A percentile compares a stretch with the other conserved stretches of the same genome.
Conservation (phyloP, 352 stramenopile genomes). For the Plasmopara viticola region DNA sequence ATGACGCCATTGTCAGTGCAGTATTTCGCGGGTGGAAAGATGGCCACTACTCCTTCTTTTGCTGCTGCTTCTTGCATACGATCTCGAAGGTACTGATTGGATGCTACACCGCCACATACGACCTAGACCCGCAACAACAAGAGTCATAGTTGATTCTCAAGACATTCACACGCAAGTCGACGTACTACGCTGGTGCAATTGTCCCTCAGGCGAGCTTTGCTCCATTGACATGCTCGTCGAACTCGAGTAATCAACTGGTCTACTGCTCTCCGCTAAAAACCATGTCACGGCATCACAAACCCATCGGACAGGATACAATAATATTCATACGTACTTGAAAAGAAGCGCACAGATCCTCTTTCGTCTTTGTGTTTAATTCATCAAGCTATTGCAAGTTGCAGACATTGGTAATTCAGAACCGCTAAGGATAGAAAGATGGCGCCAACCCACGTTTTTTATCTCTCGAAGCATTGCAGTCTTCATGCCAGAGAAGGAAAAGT, state of each 20-base stretch:
- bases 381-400: conserved; percentile 37
- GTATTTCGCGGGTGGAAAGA: conserved; percentile 73
- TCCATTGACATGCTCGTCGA: conserved; percentile 82
- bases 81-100: conserved; percentile 91
- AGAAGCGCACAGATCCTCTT: conserved; percentile 90
- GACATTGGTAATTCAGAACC: conserved; percentile 2
- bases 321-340: conserved; percentile 67
- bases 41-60: conserved; percentile 36
- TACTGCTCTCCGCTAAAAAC: conserved; percentile 35
- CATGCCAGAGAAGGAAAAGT: conserved; percentile 98
- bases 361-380: conserved; percentile 39
- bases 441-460: conserved; percentile 44
- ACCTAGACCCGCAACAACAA: conserved; percentile 37
- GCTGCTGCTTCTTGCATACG: conserved; percentile 66
- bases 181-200: conserved; percentile 73
- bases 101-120: conserved; percentile 95
- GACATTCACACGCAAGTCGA: not conserved
- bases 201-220: conserved; percentile 38
- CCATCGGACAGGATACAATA: not conserved
- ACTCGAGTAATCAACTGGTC: conserved; percentile 72
- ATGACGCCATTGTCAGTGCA: conserved; percentile 99
- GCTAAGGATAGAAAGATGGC: not conserved
- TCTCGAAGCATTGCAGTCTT: conserved; percentile 94
- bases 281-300: not conserved
- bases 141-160: not conserved